Conservation (phyloP, 202 grass and related monocot genomes). For the Saccharum hybrid region DNA sequence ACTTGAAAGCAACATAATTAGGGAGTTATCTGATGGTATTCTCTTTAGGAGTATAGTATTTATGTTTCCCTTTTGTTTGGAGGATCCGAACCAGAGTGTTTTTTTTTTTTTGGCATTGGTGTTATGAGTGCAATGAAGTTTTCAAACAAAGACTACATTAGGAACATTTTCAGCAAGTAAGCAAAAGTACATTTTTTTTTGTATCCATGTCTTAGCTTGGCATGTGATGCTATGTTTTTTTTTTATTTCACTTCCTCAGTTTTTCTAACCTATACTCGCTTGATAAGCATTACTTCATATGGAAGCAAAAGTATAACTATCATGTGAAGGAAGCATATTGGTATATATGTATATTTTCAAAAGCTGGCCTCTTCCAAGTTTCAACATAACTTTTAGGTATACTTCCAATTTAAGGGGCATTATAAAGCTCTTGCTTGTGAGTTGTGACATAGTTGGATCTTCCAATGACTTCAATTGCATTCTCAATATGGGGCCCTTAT, state of each 20-base stretch:
- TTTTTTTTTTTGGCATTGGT: not conserved
- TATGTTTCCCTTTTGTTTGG: not conserved
- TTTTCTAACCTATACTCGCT: not conserved
- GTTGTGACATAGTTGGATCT: constrained; percentile 6
- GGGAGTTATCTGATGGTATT: constrained; percentile 5
- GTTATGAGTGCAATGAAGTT: constrained; percentile 27
- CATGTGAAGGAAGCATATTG: not conserved
- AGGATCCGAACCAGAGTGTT: constrained; percentile 28
- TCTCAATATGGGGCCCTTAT: not conserved
- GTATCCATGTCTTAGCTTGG: not conserved
- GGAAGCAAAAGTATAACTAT: constrained; percentile 5
- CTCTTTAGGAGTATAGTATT: constrained; percentile 22
- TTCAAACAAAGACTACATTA: not conserved
- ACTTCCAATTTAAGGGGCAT: constrained; percentile 12
- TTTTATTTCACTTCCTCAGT: not conserved
- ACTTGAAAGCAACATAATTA: constrained; percentile 15
- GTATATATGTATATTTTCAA: not conserved
- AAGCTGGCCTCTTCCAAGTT: not conserved
- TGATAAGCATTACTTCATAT: not conserved
- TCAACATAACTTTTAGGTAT: not conserved
- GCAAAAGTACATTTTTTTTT: not conserved
- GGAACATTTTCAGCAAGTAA: not conserved
- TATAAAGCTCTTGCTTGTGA: constrained; percentile 1
- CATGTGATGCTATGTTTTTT: not conserved
- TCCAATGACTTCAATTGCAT: not conserved